A percentile compares a stretch with the other conserved stretches of the same genome.
phyloP scores from a whole-genome alignment of 805 yeast species.

The Metschnikowia gruessii region DNA sequence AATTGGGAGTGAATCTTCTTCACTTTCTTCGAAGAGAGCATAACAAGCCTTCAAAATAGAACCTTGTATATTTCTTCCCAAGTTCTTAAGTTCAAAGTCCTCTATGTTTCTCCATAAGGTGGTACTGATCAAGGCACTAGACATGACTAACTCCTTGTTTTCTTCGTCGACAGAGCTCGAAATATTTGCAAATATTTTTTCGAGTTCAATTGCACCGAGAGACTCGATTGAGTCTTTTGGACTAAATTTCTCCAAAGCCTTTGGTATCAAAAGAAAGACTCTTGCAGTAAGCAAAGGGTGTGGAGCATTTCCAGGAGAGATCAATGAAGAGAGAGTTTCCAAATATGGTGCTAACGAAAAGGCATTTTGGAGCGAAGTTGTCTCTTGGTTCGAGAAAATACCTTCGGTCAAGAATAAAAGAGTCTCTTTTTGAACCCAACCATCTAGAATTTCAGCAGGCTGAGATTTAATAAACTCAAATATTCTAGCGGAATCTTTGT shows the following conservation, averaged over 20 bases:
- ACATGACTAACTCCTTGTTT: constrained; percentile 21
- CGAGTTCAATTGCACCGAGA: constrained; percentile 30
- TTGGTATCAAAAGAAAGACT: constrained; percentile 52
- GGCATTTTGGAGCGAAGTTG: constrained; percentile 16
- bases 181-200: constrained; percentile 4
- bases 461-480: constrained; percentile 6
- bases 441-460: neutral
- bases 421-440: constrained; percentile 41
- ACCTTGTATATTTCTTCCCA: constrained; percentile 30
- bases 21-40: constrained; percentile 55
- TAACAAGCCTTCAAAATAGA: constrained; percentile 39
- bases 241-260: constrained; percentile 52
- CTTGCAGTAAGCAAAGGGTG: constrained; percentile 47
- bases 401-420: constrained; percentile 39
- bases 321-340: constrained; percentile 6
- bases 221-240: constrained; percentile 27
- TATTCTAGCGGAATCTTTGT: constrained; percentile 32
- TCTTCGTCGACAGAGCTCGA: neutral
- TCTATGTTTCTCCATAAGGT: constrained; percentile 43
- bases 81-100: constrained; percentile 4
- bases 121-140: constrained; percentile 48
- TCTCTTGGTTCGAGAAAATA: constrained; percentile 42
- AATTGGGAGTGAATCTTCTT: constrained; percentile 76
- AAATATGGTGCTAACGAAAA: constrained; percentile 18
- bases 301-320: neutral